A percentile compares a stretch with the other conserved stretches of the same genome.
phyloP scores from a whole-genome alignment of 148 eudicot genomes.

The Silene uniflora region DNA sequence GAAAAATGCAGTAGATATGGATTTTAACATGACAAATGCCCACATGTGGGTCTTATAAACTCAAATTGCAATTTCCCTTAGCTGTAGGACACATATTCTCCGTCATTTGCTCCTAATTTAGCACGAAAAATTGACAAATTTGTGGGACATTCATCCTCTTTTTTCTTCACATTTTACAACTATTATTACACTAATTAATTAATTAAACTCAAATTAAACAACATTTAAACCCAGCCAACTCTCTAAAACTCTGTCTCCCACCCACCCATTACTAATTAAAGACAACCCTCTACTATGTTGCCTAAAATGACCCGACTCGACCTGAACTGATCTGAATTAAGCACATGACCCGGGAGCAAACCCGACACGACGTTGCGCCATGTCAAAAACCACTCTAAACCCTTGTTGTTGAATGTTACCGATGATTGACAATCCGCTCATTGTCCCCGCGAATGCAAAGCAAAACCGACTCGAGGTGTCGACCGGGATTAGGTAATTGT shows the following conservation, averaged over 20 bases:
- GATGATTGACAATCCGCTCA: conserved; percentile 76
- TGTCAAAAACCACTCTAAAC: conserved; percentile 75
- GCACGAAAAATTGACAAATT: not conserved
- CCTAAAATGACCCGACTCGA: not conserved
- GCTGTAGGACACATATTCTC: conserved; percentile 24
- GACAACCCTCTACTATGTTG: too few relatives aligned
- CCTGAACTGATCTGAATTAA: conserved; percentile 17
- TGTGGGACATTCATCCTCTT: not conserved
- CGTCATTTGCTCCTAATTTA: conserved; percentile 10
- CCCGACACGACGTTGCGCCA: conserved; percentile 69
- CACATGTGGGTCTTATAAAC: conserved; percentile 13
- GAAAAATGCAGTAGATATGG: not conserved
- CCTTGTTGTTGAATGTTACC: conserved; percentile 98
- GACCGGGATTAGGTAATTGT: conserved; percentile 89
- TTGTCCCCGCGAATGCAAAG: conserved; percentile 87
- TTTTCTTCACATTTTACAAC: not conserved
- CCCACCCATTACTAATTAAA: not conserved
- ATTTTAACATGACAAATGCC: conserved; percentile 15
- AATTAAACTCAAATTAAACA: not conserved
- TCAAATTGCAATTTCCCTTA: not conserved
- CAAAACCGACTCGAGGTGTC: conserved; percentile 73
- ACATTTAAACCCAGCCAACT: not conserved
- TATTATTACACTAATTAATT: not conserved
- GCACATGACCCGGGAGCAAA: conserved; percentile 66
- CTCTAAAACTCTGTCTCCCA: not conserved